Conservation (phyloP, 2,329 filamentous ascomycete genomes). For the Fusarium brachygibbosum region DNA sequence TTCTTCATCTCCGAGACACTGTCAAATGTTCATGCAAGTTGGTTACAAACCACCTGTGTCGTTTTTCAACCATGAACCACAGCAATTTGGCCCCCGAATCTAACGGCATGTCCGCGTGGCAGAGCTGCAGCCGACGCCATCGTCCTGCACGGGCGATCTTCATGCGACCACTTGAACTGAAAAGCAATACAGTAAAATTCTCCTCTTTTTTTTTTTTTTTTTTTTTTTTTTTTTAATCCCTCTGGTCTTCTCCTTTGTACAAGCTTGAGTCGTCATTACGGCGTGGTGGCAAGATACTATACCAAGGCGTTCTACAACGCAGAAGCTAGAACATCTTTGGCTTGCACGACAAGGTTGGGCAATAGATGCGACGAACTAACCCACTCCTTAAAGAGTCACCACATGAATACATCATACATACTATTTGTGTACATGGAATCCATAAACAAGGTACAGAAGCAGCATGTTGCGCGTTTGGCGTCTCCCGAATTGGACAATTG, state of each 20-base stretch:
- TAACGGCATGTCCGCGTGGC: constrained; percentile 32
- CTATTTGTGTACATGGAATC: not conserved
- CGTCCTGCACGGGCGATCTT: constrained; percentile 36
- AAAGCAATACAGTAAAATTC: constrained; percentile 5
- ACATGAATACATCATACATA: not conserved
- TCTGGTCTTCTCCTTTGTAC: not conserved
- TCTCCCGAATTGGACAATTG: constrained; percentile 38
- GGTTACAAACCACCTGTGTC: constrained; percentile 5
- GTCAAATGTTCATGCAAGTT: constrained; percentile 20
- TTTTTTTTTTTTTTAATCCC: not conserved
- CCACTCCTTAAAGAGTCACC: constrained; percentile 16
- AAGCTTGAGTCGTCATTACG: constrained; percentile 20
- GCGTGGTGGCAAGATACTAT: constrained; percentile 16
- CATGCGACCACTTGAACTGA: constrained; percentile 36
- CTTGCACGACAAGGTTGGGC: constrained; percentile 20
- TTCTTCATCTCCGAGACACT: constrained; percentile 13
- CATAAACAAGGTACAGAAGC: constrained; percentile 1
- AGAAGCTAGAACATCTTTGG: not conserved
- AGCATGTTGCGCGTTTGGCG: constrained; percentile 24
- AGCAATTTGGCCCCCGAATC: constrained; percentile 33
- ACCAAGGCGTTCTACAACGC: constrained; percentile 8
- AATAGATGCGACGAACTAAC: constrained; percentile 25
- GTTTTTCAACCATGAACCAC: constrained; percentile 7
- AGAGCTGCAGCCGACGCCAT: constrained; percentile 35
- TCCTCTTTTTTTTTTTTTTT: not conserved